These are phyloP conservation scores for Morella rubra DNA, from an alignment of 306 rosid genomes.

Conservation along the genomic window DNA sequence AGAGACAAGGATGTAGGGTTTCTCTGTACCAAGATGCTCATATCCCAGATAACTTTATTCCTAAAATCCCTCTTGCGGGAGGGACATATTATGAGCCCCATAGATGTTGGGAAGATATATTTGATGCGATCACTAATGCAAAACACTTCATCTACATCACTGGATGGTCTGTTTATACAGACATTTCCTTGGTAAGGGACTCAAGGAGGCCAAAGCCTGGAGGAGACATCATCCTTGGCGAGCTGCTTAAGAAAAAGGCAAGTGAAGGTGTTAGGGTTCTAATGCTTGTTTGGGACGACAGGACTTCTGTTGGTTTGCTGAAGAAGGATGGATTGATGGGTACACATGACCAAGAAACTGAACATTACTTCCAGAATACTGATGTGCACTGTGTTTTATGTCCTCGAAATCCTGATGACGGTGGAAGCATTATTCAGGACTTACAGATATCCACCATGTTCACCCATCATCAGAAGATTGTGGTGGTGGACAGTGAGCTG, in stretches of 20 bases:
- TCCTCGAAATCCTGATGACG: conserved; percentile 78
- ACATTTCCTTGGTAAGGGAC: conserved; percentile 64
- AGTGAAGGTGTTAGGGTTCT: conserved; percentile 67
- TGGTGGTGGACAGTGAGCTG: conserved; percentile 59
- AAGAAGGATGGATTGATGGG: conserved; percentile 79
- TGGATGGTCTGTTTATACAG: conserved; percentile 85
- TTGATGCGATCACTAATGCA: conserved; percentile 65
- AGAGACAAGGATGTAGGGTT: conserved; percentile 63
- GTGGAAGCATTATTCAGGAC: conserved; percentile 66
- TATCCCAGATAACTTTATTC: conserved; percentile 62
- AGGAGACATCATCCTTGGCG: conserved; percentile 57
- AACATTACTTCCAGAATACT: conserved; percentile 38
- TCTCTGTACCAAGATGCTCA: conserved; percentile 78
- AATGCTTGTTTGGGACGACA: conserved; percentile 83
- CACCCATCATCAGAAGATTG: conserved; percentile 83
- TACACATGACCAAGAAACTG: conserved; percentile 74
- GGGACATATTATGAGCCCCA: conserved; percentile 53
- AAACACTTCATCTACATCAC: conserved; percentile 65
- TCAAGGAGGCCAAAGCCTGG: conserved; percentile 70
- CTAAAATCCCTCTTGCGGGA: conserved; percentile 62
- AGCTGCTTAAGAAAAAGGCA: conserved; percentile 65
- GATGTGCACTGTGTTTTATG: conserved; percentile 70
- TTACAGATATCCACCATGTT: conserved; percentile 67
- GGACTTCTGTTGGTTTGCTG: conserved; percentile 62
- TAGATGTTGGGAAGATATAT: conserved; percentile 80